Conservation (phyloP, 148 eudicot genomes). For the Rhododendron mucronatum region DNA sequence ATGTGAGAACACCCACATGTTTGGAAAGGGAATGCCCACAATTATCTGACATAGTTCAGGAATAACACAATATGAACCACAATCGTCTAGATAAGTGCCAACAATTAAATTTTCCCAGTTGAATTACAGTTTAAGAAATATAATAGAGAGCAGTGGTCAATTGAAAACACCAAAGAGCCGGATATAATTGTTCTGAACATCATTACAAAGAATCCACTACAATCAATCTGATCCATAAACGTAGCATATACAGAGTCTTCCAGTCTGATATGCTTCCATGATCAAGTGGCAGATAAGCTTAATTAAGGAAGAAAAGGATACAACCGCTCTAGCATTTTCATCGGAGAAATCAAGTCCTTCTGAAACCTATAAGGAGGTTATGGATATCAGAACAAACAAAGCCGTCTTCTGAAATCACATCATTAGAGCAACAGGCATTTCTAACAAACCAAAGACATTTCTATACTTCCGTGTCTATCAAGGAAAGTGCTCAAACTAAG, state of each 20-base stretch:
- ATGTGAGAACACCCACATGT: constrained; percentile 52
- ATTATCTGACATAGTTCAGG: constrained; percentile 71
- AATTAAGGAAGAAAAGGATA: constrained; percentile 58
- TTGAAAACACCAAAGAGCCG: not conserved
- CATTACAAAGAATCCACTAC: not conserved
- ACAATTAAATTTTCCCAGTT: not conserved
- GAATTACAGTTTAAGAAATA: not conserved
- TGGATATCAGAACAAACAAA: not conserved
- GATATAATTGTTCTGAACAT: not conserved
- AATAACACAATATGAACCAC: constrained; percentile 18
- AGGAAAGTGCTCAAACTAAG: not conserved
- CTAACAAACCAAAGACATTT: not conserved
- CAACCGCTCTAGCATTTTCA: constrained; percentile 92
- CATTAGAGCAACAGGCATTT: not conserved
- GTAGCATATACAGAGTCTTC: not conserved
- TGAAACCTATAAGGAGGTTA: constrained; percentile 59
- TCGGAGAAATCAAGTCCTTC: constrained; percentile 99
- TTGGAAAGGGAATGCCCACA: constrained; percentile 97
- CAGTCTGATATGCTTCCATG: not conserved
- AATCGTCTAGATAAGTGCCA: not conserved
- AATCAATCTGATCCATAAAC: not conserved
- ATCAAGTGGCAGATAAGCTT: not conserved
- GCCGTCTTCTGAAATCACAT: not conserved
- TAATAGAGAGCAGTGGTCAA: not conserved
- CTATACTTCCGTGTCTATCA: not conserved